These are phyloP conservation scores for Gaillardinia entomophila DNA, from an alignment of 805 yeast species.

Conservation along the genomic window DNA sequence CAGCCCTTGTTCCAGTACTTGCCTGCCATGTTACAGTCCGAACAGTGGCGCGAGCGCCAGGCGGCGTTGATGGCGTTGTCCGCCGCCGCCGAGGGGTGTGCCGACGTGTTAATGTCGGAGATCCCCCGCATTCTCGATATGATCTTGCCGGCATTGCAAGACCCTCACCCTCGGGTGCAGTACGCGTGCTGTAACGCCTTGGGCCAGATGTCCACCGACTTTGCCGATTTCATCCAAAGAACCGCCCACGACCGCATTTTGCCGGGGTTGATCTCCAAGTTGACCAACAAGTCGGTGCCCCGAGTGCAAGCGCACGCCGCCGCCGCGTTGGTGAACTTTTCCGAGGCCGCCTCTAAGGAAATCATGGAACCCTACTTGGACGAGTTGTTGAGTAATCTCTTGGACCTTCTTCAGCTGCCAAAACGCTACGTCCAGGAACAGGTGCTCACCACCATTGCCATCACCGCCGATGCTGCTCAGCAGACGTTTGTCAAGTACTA, in stretches of 20 bases:
- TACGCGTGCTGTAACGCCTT: slow-evolving; percentile 95
- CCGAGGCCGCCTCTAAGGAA: slow-evolving; percentile 86
- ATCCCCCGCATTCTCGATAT: slow-evolving; percentile 77
- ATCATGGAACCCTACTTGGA: slow-evolving; percentile 91
- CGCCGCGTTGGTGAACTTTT: slow-evolving; percentile 93
- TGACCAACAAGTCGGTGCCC: slow-evolving; percentile 68
- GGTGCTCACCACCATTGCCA: slow-evolving; percentile 92
- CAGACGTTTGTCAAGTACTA: slow-evolving; percentile 83
- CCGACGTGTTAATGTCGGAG: slow-evolving; percentile 78
- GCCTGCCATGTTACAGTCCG: slow-evolving; percentile 74
- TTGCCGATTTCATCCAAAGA: slow-evolving; percentile 82
- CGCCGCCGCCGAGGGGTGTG: slow-evolving; percentile 95
- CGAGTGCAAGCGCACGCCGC: slow-evolving; percentile 98
- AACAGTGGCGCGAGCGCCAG: slow-evolving; percentile 90
- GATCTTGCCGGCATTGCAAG: slow-evolving; percentile 79
- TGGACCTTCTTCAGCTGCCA: slow-evolving; percentile 75
- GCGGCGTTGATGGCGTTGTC: slow-evolving; percentile 97
- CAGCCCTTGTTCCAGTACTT: slow-evolving; percentile 81
- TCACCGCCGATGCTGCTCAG: slow-evolving; percentile 95
- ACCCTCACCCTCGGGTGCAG: slow-evolving; percentile 90
- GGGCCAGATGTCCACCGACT: slow-evolving; percentile 96
- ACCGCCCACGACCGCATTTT: slow-evolving; percentile 72
- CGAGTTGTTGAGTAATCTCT: slow-evolving; percentile 63
- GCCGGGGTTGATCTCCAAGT: slow-evolving; percentile 82
- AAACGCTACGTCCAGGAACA: slow-evolving; percentile 95